Evolutionary conservation across 1,284 basidiomycete species (phyloP).

Genomic region (Ceratobasidium sp.): DNA sequence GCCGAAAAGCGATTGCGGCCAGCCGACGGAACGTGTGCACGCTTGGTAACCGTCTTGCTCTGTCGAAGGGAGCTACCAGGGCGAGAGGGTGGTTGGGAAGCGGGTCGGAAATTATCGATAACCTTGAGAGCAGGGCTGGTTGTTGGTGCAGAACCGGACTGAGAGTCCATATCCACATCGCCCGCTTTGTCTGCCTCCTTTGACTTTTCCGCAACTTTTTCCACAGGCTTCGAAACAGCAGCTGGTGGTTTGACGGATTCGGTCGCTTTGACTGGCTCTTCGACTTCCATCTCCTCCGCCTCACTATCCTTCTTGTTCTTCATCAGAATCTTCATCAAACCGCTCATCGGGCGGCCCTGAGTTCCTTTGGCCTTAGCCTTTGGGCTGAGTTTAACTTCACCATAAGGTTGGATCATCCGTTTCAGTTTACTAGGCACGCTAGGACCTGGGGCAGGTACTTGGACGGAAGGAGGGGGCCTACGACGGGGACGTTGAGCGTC

Average conservation of each 20-base stretch:
- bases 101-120: conserved; percentile 32
- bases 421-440: conserved; percentile 68
- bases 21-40: conserved; percentile 25
- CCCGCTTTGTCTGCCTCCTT: conserved; percentile 45
- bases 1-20: conserved; percentile 34
- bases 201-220: conserved; percentile 45
- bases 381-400: conserved; percentile 51
- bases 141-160: conserved; percentile 41
- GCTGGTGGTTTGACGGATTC: neutral
- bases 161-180: conserved; percentile 48
- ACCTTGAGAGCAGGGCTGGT: conserved; percentile 23
- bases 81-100: conserved; percentile 29
- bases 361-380: neutral
- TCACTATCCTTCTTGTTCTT: conserved; percentile 56
- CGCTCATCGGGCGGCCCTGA: conserved; percentile 51
- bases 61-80: conserved; percentile 33
- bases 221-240: neutral
- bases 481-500: conserved; percentile 36
- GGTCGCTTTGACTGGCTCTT: conserved; percentile 43
- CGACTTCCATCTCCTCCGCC: conserved; percentile 51
- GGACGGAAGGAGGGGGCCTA: conserved; percentile 20
- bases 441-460: conserved; percentile 14
- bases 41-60: conserved; percentile 31
- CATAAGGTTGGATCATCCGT: conserved; percentile 61
- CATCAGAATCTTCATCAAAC: conserved; percentile 74